Evolutionary conservation across 2,329 filamentous ascomycete species (phyloP).

Genomic region (Phoma sp.): DNA sequence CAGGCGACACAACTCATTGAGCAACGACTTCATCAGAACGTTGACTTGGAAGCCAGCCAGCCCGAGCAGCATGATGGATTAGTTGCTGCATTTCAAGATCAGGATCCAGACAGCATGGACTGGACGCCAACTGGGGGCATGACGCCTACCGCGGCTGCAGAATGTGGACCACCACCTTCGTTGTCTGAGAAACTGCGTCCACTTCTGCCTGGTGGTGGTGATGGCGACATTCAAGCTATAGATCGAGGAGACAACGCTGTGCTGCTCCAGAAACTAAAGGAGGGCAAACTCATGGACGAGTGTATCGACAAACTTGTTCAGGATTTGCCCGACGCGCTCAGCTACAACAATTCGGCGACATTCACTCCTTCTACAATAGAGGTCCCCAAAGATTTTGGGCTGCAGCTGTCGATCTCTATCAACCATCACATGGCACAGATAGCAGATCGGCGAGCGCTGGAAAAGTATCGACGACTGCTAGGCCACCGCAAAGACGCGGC

Average conservation of each 20-base stretch:
- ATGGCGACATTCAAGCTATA: constrained; percentile 31
- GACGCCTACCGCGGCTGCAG: constrained; percentile 35
- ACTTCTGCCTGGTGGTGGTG: constrained; percentile 35
- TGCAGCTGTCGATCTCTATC: constrained; percentile 48
- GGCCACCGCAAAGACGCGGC: constrained; percentile 42
- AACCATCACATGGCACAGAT: constrained; percentile 49
- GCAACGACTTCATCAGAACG: constrained; percentile 35
- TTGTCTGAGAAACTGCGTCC: constrained; percentile 41
- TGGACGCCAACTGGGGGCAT: constrained; percentile 44
- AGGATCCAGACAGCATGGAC: constrained; percentile 48
- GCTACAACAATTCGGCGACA: constrained; percentile 40
- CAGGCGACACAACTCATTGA: constrained; percentile 45
- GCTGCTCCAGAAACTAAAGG: constrained; percentile 44
- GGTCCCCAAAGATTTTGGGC: constrained; percentile 46
- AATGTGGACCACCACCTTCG: constrained; percentile 39
- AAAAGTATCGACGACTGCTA: constrained; percentile 47
- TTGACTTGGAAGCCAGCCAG: constrained; percentile 12
- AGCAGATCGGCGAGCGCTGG: constrained; percentile 45
- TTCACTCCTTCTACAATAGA: constrained; percentile 49
- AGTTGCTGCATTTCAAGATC: constrained; percentile 27
- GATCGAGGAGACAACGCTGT: constrained; percentile 36
- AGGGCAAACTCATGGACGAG: constrained; percentile 46
- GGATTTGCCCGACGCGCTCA: constrained; percentile 44
- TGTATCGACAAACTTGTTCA: constrained; percentile 47
- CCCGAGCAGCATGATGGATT: constrained; percentile 14